A percentile compares a stretch with the other conserved stretches of the same genome.
These are phyloP conservation scores for Penicillium bialowiezense DNA, from an alignment of 495 filamentous ascomycete species.

Conservation along the genomic window DNA sequence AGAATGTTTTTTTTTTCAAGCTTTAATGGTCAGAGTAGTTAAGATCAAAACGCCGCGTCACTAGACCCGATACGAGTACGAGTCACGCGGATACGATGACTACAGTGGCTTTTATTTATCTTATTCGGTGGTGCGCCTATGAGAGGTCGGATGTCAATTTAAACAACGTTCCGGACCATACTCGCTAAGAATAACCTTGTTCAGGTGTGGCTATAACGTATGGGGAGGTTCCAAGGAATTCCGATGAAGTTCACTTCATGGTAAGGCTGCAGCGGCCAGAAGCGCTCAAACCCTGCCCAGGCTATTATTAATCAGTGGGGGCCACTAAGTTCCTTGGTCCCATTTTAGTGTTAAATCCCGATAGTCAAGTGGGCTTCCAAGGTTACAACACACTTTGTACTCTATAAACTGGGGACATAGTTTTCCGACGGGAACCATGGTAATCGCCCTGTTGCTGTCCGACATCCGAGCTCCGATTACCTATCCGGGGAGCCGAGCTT, in stretches of 20 bases:
- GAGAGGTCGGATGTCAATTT: constrained; percentile 8
- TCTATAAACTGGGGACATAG: not conserved
- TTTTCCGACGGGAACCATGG: not conserved
- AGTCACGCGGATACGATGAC: constrained; percentile 20
- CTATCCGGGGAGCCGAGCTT: too few species aligned
- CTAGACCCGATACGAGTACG: constrained; percentile 24
- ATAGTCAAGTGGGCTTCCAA: constrained; percentile 11
- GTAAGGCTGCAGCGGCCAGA: constrained; percentile 19
- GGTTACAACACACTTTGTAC: not conserved
- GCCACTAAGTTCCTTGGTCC: constrained; percentile 11
- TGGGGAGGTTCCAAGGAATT: constrained; percentile 11
- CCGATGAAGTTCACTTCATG: not conserved
- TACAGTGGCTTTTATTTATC: constrained; percentile 20
- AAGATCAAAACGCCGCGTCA: constrained; percentile 22
- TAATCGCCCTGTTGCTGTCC: not conserved
- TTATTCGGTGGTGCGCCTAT: not conserved
- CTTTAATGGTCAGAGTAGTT: constrained; percentile 17
- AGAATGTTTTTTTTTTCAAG: too few species aligned
- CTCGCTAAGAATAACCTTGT: constrained; percentile 9
- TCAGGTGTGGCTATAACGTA: constrained; percentile 3
- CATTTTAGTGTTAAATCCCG: constrained; percentile 12
- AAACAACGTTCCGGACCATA: constrained; percentile 5
- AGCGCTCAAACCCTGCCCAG: constrained; percentile 4
- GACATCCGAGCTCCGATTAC: not conserved
- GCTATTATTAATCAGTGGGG: constrained; percentile 11